Percentiles rank a stretch among this genome's conserved stretches.
Evolutionary conservation across 805 yeast genomes (phyloP).

Genomic region (Danielia reshetovae): DNA sequence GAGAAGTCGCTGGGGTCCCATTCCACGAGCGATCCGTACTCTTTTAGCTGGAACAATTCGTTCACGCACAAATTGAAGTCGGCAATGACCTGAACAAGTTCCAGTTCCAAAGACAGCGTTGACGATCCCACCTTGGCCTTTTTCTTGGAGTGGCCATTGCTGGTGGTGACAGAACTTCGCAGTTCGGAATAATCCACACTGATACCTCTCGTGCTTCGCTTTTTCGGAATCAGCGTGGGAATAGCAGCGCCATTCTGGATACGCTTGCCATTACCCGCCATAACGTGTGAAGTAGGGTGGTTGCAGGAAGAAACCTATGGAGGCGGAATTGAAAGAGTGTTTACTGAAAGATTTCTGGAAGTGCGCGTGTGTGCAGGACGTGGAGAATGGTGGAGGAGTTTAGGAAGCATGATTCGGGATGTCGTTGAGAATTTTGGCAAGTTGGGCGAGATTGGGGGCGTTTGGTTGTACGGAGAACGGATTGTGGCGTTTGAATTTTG

Average conservation of each 20-base stretch:
- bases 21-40: slow-evolving; percentile 56
- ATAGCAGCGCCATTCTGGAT: background rate
- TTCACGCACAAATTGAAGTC: slow-evolving; percentile 48
- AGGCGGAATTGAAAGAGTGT: background rate
- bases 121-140: slow-evolving; percentile 2
- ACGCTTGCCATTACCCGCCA: background rate
- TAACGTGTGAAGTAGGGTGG: too few relatives aligned
- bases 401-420: too few relatives aligned
- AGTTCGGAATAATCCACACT: too few relatives aligned
- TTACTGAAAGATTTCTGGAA: background rate
- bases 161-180: too few relatives aligned
- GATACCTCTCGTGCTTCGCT: slow-evolving; percentile 1
- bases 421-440: too few relatives aligned
- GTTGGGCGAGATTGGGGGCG: too few relatives aligned
- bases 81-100: slow-evolving; percentile 41
- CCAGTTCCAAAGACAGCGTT: slow-evolving; percentile 22
- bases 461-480: too few relatives aligned
- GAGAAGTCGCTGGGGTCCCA: slow-evolving; percentile 54
- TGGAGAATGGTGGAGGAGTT: too few relatives aligned
- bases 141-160: too few relatives aligned
- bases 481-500: too few relatives aligned
- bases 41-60: slow-evolving; percentile 61
- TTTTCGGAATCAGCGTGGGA: background rate
- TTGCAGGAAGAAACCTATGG: too few relatives aligned
- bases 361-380: background rate